These are phyloP conservation scores for Barnettozyma californica DNA, from an alignment of 805 yeast species.

Conservation along the genomic window DNA sequence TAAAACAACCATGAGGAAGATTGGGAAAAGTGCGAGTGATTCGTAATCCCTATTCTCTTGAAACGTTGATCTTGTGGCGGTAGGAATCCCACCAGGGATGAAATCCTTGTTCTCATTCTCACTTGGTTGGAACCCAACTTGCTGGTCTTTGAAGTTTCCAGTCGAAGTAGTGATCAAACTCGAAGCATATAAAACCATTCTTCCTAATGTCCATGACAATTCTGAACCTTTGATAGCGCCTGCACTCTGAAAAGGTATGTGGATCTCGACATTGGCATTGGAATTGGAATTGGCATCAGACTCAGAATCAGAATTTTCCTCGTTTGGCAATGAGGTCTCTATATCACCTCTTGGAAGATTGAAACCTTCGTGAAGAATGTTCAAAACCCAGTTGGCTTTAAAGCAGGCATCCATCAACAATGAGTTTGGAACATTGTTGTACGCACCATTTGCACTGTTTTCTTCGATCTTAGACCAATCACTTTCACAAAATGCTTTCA, in stretches of 20 bases:
- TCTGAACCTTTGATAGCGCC: conserved; percentile 78
- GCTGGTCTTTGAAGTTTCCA: not conserved
- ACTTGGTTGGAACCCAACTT: conserved; percentile 24
- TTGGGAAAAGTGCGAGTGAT: conserved; percentile 5
- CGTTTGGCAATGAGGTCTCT: conserved; percentile 34
- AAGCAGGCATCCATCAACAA: conserved; percentile 76
- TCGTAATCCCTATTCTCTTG: conserved; percentile 3
- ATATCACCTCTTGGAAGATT: conserved; percentile 69
- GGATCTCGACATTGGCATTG: conserved; percentile 17
- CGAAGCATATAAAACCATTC: conserved; percentile 77
- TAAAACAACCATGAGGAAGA: conserved; percentile 4
- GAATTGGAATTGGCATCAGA: conserved; percentile 22
- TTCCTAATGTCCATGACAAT: conserved; percentile 93
- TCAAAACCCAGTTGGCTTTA: conserved; percentile 92
- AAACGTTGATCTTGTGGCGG: conserved; percentile 2
- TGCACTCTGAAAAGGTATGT: conserved; percentile 76
- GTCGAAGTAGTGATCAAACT: conserved; percentile 29
- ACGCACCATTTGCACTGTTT: conserved; percentile 48
- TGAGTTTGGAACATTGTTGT: conserved; percentile 50
- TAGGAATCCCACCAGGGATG: conserved; percentile 17
- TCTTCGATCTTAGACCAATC: conserved; percentile 59
- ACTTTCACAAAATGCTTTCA: conserved; percentile 67
- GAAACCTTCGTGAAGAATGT: conserved; percentile 87
- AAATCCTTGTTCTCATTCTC: conserved; percentile 20
- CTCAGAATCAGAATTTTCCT: conserved; percentile 19